Conservation (phyloP, 257 asterid genomes). For the Solanum gracilifrons region DNA sequence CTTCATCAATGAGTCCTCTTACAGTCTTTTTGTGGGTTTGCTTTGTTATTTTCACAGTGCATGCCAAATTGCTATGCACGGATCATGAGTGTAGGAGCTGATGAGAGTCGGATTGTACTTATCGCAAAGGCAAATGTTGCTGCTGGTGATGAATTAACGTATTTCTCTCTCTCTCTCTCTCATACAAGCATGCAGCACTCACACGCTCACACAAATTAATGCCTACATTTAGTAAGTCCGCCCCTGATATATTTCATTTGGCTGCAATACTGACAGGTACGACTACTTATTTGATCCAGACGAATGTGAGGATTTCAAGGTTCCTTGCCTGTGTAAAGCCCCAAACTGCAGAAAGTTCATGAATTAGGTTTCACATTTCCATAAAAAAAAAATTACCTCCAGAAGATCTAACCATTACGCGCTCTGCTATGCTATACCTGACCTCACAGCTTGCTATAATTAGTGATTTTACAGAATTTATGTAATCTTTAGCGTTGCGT, state of each 20-base stretch:
- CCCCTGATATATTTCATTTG: not conserved
- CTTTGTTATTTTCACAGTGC: constrained; percentile 41
- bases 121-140: constrained; percentile 79
- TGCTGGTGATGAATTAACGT: constrained; percentile 95
- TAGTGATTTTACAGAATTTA: constrained; percentile 19
- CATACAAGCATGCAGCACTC: not conserved
- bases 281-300: constrained; percentile 93
- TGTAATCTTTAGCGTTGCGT: not conserved
- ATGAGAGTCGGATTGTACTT: constrained; percentile 96
- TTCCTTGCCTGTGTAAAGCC: constrained; percentile 88
- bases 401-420: constrained; percentile 18
- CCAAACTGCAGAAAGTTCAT: constrained; percentile 83
- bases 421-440: constrained; percentile 1
- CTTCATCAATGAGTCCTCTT: not conserved
- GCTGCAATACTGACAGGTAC: constrained; percentile 46
- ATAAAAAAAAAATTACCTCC: constrained; percentile 12
- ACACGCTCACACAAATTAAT: not conserved
- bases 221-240: not conserved
- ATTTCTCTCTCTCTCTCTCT: constrained; percentile 13
- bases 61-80: constrained; percentile 99
- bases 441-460: constrained; percentile 24
- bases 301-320: constrained; percentile 77
- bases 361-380: constrained; percentile 39
- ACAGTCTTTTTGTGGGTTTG: not conserved
- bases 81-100: constrained; percentile 94